A percentile compares a stretch with the other conserved stretches of the same genome.
Evolutionary conservation across 371 early-diverging fungal genomes (phyloP).

Genomic region (Mortierella polycephala): DNA sequence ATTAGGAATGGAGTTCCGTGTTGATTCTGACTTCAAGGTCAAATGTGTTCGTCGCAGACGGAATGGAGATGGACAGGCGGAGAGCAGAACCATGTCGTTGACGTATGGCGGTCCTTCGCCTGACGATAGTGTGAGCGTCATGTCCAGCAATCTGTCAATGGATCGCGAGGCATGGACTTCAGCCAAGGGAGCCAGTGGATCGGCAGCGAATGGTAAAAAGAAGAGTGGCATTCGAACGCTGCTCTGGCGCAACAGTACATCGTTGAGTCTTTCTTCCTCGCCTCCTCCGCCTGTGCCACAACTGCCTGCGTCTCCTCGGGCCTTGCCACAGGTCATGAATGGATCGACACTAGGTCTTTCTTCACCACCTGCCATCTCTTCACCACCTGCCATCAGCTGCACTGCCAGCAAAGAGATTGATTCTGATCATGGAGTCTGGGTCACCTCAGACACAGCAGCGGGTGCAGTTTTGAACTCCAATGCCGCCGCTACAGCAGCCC

Average conservation of each 20-base stretch:
- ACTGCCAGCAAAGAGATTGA: conserved; percentile 29
- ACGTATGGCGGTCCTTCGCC: conserved; percentile 16
- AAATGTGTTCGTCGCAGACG: conserved; percentile 74
- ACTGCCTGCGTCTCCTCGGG: conserved; percentile 34
- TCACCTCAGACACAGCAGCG: conserved; percentile 26
- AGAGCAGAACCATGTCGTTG: conserved; percentile 20
- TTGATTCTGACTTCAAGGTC: conserved; percentile 78
- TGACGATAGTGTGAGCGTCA: conserved; percentile 45
- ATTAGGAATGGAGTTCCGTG: conserved; percentile 78
- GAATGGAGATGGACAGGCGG: conserved; percentile 22
- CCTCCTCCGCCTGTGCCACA: conserved; percentile 42
- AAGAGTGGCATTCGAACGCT: conserved; percentile 48
- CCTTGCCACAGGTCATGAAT: conserved; percentile 43
- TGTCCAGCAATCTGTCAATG: conserved; percentile 50
- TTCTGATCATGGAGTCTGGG: conserved; percentile 51
- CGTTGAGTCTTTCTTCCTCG: conserved; percentile 29
- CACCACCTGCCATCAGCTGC: conserved; percentile 14
- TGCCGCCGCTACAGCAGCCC: background rate
- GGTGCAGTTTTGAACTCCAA: conserved; percentile 1
- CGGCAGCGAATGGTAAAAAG: conserved; percentile 37
- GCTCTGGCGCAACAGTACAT: conserved; percentile 48
- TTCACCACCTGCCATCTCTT: conserved; percentile 14
- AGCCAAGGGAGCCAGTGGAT: conserved; percentile 34
- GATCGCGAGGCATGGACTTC: conserved; percentile 49
- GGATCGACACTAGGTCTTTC: conserved; percentile 30